phyloP scores from a whole-genome alignment of 768 basidiomycete species.

The Jaapia argillacea region DNA sequence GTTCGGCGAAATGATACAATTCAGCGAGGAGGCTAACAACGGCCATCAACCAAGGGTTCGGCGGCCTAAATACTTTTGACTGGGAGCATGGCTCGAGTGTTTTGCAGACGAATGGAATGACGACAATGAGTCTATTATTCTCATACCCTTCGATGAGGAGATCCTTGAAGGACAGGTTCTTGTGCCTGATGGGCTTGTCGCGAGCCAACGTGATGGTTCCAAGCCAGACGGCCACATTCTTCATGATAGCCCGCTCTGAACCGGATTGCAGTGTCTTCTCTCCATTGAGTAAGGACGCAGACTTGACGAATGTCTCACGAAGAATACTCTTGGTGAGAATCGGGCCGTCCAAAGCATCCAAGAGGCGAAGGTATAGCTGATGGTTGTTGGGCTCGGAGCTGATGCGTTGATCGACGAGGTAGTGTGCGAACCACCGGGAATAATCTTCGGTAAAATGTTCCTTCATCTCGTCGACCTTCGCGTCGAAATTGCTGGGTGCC shows the following conservation, averaged over 20 bases:
- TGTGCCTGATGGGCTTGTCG: conserved; percentile 86
- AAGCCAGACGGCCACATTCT: conserved; percentile 94
- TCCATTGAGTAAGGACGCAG: conserved; percentile 77
- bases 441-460: conserved; percentile 76
- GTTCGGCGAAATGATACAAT: conserved; percentile 93
- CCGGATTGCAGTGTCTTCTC: conserved; percentile 83
- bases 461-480: conserved; percentile 80
- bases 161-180: conserved; percentile 94
- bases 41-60: conserved; percentile 98
- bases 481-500: conserved; percentile 86
- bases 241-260: conserved; percentile 77
- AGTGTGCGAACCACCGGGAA: conserved; percentile 95
- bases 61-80: conserved; percentile 89
- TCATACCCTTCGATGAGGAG: conserved; percentile 95
- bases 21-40: conserved; percentile 87
- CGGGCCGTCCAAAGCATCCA: conserved; percentile 71
- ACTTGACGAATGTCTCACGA: conserved; percentile 91
- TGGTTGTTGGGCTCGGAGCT: conserved; percentile 97
- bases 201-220: conserved; percentile 89
- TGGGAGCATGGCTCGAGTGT: conserved; percentile 83
- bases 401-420: conserved; percentile 92
- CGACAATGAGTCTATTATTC: conserved; percentile 80
- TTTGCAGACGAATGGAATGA: conserved; percentile 98
- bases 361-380: conserved; percentile 85
- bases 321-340: conserved; percentile 66